Conservation (phyloP, 768 basidiomycete genomes). For the Leucocoprinus sp. region DNA sequence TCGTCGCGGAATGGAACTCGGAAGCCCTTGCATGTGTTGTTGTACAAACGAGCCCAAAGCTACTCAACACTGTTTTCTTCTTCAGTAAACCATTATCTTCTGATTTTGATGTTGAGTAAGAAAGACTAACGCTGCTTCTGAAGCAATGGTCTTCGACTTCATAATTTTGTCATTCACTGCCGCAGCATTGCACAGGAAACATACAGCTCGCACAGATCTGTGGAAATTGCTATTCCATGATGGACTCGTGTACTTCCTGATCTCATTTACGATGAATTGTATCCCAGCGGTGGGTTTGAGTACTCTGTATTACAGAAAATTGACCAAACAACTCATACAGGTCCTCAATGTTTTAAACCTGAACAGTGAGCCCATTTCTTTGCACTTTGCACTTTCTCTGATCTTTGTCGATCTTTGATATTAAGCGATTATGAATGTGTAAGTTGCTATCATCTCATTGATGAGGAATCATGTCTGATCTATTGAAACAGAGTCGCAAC, state of each 20-base stretch:
- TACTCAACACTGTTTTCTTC: conserved; percentile 61
- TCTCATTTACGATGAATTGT: conserved; percentile 58
- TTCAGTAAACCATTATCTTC: conserved; percentile 58
- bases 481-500: conserved; percentile 38
- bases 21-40: conserved; percentile 38
- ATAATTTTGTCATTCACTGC: conserved; percentile 50
- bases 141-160: conserved; percentile 67
- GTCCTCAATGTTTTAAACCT: conserved; percentile 52
- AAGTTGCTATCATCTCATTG: conserved; percentile 20
- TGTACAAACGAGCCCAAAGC: conserved; percentile 40
- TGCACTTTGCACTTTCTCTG: neutral
- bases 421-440: conserved; percentile 57
- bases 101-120: neutral
- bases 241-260: conserved; percentile 60
- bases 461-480: conserved; percentile 6
- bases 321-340: conserved; percentile 15
- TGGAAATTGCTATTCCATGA: conserved; percentile 68
- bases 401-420: neutral
- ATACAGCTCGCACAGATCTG: conserved; percentile 49
- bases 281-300: conserved; percentile 50
- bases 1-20: conserved; percentile 46
- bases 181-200: conserved; percentile 41
- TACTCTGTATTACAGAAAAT: neutral
- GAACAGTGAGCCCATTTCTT: conserved; percentile 38
- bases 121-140: neutral